Evolutionary conservation across 192 early-diverging fungal species (phyloP), one percentile per base, ranked within the genome.

Genomic region (Gorgonomyces haynaldii): DNA sequence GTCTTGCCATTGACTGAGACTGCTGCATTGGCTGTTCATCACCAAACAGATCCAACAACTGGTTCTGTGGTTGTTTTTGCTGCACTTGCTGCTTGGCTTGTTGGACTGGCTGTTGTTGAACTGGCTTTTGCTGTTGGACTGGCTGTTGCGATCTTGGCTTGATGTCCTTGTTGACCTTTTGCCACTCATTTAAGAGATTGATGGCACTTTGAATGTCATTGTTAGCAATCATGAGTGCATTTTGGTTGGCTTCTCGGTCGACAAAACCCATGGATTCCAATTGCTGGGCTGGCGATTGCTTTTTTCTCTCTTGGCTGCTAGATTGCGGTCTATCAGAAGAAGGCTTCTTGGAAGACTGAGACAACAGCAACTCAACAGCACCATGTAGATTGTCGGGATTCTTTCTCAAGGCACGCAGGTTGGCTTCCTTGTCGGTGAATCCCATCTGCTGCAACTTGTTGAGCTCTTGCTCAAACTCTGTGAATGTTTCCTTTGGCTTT

Each of bases 371-470:
- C 53, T 82, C 81, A 20, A 85, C 58, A 1, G 89, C 82, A n/a
- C 68, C 65, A 5, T 82, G 78, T 10, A 95, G 60, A 36, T 81
- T 74, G n/a, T 83, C 84, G 10, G 72, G 71, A 7, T 80, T 77
- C 13, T 75, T 66, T 40, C 71, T 67, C 19, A 96, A 68, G 0
- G 86, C 85, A 34, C 64, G 62, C 4, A 78, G 66, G 64, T 78
- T 84, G 41, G 66, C 58, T 10, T 66, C 59, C 27, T 79, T 69
- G 52, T 91, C 82, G 5, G 55, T 64, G 59, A 96, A 96, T n/a
- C 92, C 92, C 86, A 93, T 82, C 37, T 78, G 73, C 4, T 58
- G 15, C n/a, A 74, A 37, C 15, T 50, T 42, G 30, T 58, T 42
- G 1, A 69, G 16, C 46, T 74, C 61, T 15, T 31, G 45, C 10